These are phyloP conservation scores for Cercophora sp. DNA, from an alignment of 495 filamentous ascomycete species.

Conservation along the genomic window DNA sequence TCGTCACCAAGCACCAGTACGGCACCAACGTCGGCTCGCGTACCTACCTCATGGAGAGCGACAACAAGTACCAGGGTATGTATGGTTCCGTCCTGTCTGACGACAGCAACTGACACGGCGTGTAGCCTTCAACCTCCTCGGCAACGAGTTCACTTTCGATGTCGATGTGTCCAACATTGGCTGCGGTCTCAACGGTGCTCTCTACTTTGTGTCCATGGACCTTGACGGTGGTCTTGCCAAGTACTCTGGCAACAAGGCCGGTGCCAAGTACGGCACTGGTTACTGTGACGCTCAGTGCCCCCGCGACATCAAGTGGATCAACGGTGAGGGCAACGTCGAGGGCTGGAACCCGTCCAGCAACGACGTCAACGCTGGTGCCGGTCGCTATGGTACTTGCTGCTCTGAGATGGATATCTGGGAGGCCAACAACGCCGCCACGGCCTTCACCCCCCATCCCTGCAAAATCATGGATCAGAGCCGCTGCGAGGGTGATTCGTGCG, in stretches of 20 bases:
- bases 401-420: slow-evolving; percentile 74
- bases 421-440: slow-evolving; percentile 62
- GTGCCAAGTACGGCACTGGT: slow-evolving; percentile 55
- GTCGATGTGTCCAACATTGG: slow-evolving; percentile 51
- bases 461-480: slow-evolving; percentile 49
- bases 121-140: slow-evolving; percentile 48
- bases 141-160: slow-evolving; percentile 59
- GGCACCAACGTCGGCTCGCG: slow-evolving; percentile 51
- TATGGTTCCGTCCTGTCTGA: background rate
- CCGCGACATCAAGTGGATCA: slow-evolving; percentile 50
- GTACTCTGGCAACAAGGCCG: slow-evolving; percentile 53
- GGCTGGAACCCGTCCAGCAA: slow-evolving; percentile 56
- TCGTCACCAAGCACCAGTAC: slow-evolving; percentile 51
- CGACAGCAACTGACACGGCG: background rate
- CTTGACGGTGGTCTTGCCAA: slow-evolving; percentile 50
- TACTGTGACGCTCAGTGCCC: slow-evolving; percentile 61
- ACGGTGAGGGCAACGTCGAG: slow-evolving; percentile 54
- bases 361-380: slow-evolving; percentile 57
- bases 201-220: slow-evolving; percentile 59
- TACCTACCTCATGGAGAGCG: slow-evolving; percentile 52
- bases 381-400: slow-evolving; percentile 64
- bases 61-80: slow-evolving; percentile 51
- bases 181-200: slow-evolving; percentile 57
- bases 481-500: slow-evolving; percentile 50
- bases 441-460: slow-evolving; percentile 67